These are phyloP conservation scores for Chlorella sp. DNA, from an alignment of 139 green algal species.

Conservation along the genomic window DNA sequence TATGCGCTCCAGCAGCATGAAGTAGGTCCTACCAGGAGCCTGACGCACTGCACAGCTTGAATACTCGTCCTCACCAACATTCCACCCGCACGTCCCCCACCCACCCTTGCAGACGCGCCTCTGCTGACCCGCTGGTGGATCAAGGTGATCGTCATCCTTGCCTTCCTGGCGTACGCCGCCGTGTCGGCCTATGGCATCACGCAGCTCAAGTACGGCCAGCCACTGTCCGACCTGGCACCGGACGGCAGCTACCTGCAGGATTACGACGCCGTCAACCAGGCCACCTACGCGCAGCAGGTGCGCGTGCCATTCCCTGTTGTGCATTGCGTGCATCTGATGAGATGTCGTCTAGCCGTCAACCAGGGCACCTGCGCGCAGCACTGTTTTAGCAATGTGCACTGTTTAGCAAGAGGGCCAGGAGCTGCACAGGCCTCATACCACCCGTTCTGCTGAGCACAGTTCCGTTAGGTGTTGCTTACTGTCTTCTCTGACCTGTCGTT, in stretches of 20 bases:
- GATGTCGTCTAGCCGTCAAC: no score
- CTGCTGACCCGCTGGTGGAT: slow-evolving; percentile 12
- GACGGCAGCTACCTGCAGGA: slow-evolving; percentile 29
- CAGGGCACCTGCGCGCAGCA: no score
- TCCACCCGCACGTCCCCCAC: neutral
- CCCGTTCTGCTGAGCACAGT: no score
- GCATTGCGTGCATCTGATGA: no score
- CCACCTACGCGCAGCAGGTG: slow-evolving; percentile 22
- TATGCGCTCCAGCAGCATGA: no score
- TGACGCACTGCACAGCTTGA: neutral
- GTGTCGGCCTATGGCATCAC: slow-evolving; percentile 10
- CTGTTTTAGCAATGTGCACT: no score
- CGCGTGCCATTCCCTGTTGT: no score
- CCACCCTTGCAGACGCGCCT: neutral
- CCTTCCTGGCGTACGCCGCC: slow-evolving; percentile 11
- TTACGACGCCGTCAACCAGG: slow-evolving; percentile 11
- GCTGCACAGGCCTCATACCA: no score
- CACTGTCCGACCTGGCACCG: slow-evolving; percentile 24
- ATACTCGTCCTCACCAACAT: neutral
- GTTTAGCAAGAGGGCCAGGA: no score
- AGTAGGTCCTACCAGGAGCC: neutral
- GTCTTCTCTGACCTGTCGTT: no score
- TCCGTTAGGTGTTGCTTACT: no score
- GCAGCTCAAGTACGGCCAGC: no score
- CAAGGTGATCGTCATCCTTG: slow-evolving; percentile 22